Base-by-base conservation (phyloP, 345 rosid genomes). In the Durio zibethinus region DNA sequence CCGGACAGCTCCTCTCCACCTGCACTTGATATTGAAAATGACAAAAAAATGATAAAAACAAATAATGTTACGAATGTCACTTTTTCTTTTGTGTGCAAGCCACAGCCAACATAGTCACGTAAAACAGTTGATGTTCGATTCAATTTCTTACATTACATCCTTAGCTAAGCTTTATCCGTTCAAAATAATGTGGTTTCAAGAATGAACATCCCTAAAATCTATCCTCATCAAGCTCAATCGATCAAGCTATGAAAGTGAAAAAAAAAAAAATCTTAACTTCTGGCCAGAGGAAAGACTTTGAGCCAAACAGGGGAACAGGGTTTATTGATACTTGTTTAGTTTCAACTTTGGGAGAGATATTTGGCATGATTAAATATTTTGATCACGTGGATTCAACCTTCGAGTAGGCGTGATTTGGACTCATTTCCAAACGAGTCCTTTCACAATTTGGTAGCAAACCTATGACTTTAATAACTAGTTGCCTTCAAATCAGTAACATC, bases 191-290 rank as follows among this genome's bases (percentile, higher is more conserved):
- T 18, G 25, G 23, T 7, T 53, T 36, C 15, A 16, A 43, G 47
- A 43, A 43, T 43, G 10, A 40, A 40, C 10, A 40, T 1, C 9
- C 10, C 0, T 45, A 45, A 2, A 10, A 10, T 45, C 16, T 2
- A 45, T 11, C 50, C 4, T 14, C 4, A 14, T 47, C 52, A 47
- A 18, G 21, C 64, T 43, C n/a, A n/a, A 67, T 43, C n/a, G 15
- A 67, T n/a, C 6, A 43, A 66, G 33, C n/a, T 0, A 4, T 61
- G 80, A 80, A 53, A 75, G 45, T 68, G 79, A 80, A 76, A 40
- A 67, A 31, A 80, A 76, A 40, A 67, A 31, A 80, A 57, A 80
- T 68, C 79, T 45, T 45, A 12, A 12, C 52, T 14, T 47, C 18
- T 47, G 52, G 18, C 5, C 18, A 47, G 52, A 15, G 18, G 5